Evolutionary conservation across 2,329 filamentous ascomycete species (phyloP).

Genomic region (Fusarium chuoi): DNA sequence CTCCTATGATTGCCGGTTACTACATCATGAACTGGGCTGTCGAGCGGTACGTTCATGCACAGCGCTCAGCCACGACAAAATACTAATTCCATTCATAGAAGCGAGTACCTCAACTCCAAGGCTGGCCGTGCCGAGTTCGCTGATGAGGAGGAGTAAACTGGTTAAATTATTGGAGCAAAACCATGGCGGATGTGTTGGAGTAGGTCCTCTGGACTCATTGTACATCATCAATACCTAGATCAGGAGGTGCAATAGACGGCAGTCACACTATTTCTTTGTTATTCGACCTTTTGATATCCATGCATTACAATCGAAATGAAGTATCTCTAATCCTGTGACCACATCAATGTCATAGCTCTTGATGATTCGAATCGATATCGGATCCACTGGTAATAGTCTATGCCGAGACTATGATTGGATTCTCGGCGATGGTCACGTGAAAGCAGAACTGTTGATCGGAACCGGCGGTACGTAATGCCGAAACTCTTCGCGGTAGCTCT

Average conservation of each 20-base stretch:
- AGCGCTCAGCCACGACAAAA: neutral
- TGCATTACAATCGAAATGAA: neutral
- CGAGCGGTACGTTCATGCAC: slow-evolving; percentile 73
- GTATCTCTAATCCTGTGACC: neutral
- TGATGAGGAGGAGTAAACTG: slow-evolving; percentile 57
- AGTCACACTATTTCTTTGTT: slow-evolving; percentile 43
- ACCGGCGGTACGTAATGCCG: slow-evolving; percentile 48
- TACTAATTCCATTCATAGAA: slow-evolving; percentile 59
- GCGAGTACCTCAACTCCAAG: slow-evolving; percentile 86
- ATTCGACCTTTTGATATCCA: neutral
- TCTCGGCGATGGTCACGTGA: slow-evolving; percentile 24
- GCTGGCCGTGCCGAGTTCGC: slow-evolving; percentile 69
- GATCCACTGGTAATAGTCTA: slow-evolving; percentile 40
- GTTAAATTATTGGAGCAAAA: slow-evolving; percentile 18
- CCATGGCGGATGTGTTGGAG: slow-evolving; percentile 42
- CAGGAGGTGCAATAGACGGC: slow-evolving; percentile 51
- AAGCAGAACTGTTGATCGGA: slow-evolving; percentile 13
- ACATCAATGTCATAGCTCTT: slow-evolving; percentile 1
- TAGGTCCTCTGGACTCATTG: slow-evolving; percentile 49
- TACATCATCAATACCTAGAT: slow-evolving; percentile 56
- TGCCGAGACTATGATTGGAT: slow-evolving; percentile 38
- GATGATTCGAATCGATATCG: neutral
- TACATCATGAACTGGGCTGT: slow-evolving; percentile 89
- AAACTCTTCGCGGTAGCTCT: slow-evolving; percentile 38
- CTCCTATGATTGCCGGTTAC: slow-evolving; percentile 83